Conservation (phyloP, 1,139 yeast genomes). For the Wickerhamomyces sp. region DNA sequence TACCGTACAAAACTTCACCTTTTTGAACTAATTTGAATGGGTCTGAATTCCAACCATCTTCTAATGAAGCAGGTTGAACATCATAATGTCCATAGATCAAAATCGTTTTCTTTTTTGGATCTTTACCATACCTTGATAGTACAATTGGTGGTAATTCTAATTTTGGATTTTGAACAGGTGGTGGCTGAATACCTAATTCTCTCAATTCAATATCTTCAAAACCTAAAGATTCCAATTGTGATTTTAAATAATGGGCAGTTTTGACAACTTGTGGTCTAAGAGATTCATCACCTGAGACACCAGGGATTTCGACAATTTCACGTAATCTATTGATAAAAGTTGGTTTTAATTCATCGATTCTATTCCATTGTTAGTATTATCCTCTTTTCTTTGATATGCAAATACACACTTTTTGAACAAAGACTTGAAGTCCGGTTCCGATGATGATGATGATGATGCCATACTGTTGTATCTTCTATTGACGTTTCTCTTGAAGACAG, state of each 20-base stretch:
- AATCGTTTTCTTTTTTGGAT: constrained; percentile 77
- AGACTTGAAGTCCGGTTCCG: constrained; percentile 9
- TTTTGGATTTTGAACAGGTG: constrained; percentile 60
- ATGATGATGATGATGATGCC: neutral
- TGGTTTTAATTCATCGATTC: constrained; percentile 66
- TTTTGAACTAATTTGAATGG: constrained; percentile 67
- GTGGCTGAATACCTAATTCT: constrained; percentile 86
- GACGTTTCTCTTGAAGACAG: too few species aligned
- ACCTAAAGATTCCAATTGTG: constrained; percentile 65
- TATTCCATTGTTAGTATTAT: neutral
- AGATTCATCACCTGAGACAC: constrained; percentile 87
- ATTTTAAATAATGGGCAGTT: constrained; percentile 79
- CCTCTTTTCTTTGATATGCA: neutral
- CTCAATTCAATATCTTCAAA: constrained; percentile 77
- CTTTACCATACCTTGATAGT: constrained; percentile 78
- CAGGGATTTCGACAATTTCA: constrained; percentile 86
- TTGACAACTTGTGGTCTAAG: constrained; percentile 78
- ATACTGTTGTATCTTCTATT: neutral
- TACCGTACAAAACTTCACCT: constrained; percentile 63
- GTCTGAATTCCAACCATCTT: constrained; percentile 94
- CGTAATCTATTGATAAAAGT: constrained; percentile 62
- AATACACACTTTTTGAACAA: constrained; percentile 13
- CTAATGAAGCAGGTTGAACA: constrained; percentile 90
- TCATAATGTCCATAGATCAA: constrained; percentile 96
- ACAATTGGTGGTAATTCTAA: constrained; percentile 90